Base-by-base conservation (phyloP, 352 stramenopile species). In the Phytopythium kandeliae region DNA sequence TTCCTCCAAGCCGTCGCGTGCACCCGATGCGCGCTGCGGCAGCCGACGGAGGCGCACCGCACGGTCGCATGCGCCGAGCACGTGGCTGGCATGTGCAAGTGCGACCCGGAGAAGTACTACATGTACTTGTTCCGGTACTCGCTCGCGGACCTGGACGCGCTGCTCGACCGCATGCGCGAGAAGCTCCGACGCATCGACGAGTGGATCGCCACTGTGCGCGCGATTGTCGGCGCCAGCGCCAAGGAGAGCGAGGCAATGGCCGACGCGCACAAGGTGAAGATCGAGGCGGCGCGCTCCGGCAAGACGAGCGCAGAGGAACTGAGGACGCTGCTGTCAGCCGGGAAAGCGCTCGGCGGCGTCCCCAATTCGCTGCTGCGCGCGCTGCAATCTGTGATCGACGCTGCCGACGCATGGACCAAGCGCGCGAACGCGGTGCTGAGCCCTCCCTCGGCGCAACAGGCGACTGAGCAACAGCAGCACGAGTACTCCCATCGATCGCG, bases 1-100 rank as follows among this genome's bases (percentile, higher is more conserved):
- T 94, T 88, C 60, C 47, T 94, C 1, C 76, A 91, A 51, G 84
- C 84, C 13, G 84, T 94, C 0, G 81, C 89, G 21, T 94, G 84
- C 41, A 83, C 77, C 1, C 77, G 69, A 35, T 94, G 83, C 24
- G 33, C 33, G 11, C 22, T 51, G 45, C 76, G 78, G 2, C 70
- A 79, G 31, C 63, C 71, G 2, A 70, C 45, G 2, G 45, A 51
- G 33, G 45, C 31, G n/a, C 50, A 74, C n/a, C 49, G 66, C 28
- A 74, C 60, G 12, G 79, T 94, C n/a, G 83, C 80, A 0, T 94
- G 83, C 44, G 42, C 77, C 19, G 78, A 91, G 4, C 83, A 94
- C 54, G 90, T 86, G 38, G 25, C 67, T 0, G 63, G 57, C n/a
- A 89, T 90, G 80, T 94, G 83, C 63, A 84, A 85, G 53, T 94